Base-by-base conservation (phyloP, 1,284 basidiomycete species). In the Amylostereum areolatum region DNA sequence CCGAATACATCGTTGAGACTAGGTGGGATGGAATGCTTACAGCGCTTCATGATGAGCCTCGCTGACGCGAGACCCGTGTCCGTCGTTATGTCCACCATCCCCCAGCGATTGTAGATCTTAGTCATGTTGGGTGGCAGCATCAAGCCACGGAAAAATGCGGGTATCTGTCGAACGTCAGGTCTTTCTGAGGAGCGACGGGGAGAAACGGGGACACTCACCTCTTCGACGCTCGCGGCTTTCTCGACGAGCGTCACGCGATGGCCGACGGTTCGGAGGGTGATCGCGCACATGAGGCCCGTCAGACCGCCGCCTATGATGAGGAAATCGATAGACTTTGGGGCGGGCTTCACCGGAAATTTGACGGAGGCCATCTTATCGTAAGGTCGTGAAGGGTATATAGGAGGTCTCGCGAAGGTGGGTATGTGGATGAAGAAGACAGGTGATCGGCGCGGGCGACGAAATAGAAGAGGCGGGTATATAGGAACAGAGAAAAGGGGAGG, bases 81-180 rank as follows among this genome's bases (percentile, higher is more conserved):
- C 25, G 52, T 51, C 5, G 81, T 52, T 30, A 67, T 58, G 9
- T 67, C 62, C 34, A 64, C 64, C 10, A 82, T 59, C 1, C 80
- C 80, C 81, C 81, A 83, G 43, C 74, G 68, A 48, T 71, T 71
- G 25, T 81, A 62, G 9, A 82, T 71, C 54, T 81, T 81, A 2
- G 78, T 71, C 35, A 76, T 61, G 49, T 83, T 82, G 2, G 80
- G 80, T 36, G 79, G 70, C 48, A 81, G 62, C 10, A 78, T 69
- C 49, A 73, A 63, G 28, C 76, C 77, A 47, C 74, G 71, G 43
- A 7, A 46, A 18, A 33, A 34, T 60, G 61, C 7, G 57, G 57
- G 39, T 37, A 18, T 18, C 18, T 18, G 18, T 18, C 18, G 18
- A 18, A 18, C 18, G 18, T 18, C 18, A 18, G 18, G 18, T 39